phyloP scores from a whole-genome alignment of 2,329 filamentous ascomycete genomes.

The Tolypocladium capitatum region DNA sequence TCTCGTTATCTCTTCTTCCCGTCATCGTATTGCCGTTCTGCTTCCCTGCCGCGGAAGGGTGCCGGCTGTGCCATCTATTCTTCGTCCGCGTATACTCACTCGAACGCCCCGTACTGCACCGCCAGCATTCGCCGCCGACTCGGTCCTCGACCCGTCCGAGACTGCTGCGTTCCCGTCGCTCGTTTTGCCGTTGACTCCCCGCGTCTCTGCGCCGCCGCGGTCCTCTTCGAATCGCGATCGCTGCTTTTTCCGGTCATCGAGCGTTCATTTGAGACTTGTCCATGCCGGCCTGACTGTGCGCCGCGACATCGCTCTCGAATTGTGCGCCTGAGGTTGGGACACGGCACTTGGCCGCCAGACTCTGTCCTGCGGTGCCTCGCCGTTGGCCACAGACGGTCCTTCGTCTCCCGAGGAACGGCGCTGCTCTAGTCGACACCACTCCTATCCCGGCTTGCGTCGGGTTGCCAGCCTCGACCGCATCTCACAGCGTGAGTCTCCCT shows the following conservation, averaged over 20 bases:
- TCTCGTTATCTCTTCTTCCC: not conserved
- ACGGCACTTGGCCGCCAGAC: not conserved
- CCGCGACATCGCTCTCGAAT: not conserved
- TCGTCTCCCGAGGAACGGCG: not conserved
- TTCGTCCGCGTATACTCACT: not conserved
- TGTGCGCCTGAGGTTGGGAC: not conserved
- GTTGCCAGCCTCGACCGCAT: not conserved
- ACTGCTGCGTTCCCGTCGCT: not conserved
- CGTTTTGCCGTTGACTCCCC: not conserved
- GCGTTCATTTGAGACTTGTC: not conserved
- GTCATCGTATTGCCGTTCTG: not conserved
- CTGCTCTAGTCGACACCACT: not conserved
- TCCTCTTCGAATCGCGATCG: not conserved
- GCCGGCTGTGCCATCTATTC: not conserved
- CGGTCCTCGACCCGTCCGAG: not conserved
- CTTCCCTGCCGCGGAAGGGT: too few relatives aligned
- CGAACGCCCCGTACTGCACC: not conserved
- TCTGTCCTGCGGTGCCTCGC: not conserved
- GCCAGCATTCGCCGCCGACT: not conserved
- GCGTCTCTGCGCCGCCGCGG: not conserved
- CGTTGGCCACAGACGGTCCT: not conserved
- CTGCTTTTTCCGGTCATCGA: not conserved
- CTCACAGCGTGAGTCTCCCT: not conserved
- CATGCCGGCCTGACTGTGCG: not conserved
- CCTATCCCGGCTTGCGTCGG: not conserved